phyloP scores from a whole-genome alignment of 495 filamentous ascomycete genomes.

The Filosporella fistucella region DNA sequence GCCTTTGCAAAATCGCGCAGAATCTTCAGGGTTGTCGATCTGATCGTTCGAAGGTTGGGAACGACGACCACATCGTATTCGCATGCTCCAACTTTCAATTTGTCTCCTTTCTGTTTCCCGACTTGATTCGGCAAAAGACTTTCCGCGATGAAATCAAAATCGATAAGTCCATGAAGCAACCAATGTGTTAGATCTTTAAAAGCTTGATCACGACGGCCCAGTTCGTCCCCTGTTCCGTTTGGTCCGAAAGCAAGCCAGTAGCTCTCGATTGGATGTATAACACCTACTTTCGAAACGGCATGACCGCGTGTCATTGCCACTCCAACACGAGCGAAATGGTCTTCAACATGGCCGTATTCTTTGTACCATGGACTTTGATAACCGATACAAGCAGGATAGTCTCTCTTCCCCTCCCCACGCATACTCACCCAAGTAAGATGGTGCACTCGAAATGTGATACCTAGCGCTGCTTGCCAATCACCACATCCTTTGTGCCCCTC shows the following conservation, averaged over 20 bases:
- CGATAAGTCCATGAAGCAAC: slow-evolving; percentile 22
- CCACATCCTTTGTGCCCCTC: slow-evolving; percentile 28
- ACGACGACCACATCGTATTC: slow-evolving; percentile 23
- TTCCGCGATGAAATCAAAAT: slow-evolving; percentile 27
- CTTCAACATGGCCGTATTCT: slow-evolving; percentile 23
- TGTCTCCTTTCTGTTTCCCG: slow-evolving; percentile 2
- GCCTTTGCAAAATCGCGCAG: slow-evolving; percentile 11
- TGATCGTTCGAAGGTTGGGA: slow-evolving; percentile 23
- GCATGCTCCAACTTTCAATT: slow-evolving; percentile 19
- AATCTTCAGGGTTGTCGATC: slow-evolving; percentile 17
- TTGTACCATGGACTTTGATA: slow-evolving; percentile 27
- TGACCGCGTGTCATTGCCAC: slow-evolving; percentile 22
- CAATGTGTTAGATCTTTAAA: slow-evolving; percentile 23
- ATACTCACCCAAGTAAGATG: slow-evolving; percentile 26
- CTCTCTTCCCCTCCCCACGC: slow-evolving; percentile 25
- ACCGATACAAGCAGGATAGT: slow-evolving; percentile 24
- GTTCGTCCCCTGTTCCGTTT: slow-evolving; percentile 13
- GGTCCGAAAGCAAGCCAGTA: slow-evolving; percentile 26
- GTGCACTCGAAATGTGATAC: slow-evolving; percentile 24
- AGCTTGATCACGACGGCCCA: slow-evolving; percentile 15
- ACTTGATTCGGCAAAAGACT: slow-evolving; percentile 22
- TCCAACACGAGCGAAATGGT: slow-evolving; percentile 23
- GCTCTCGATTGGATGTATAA: slow-evolving; percentile 27
- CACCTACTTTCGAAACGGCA: slow-evolving; percentile 19
- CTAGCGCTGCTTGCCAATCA: slow-evolving; percentile 27